phyloP scores from a whole-genome alignment of 805 yeast species.

The Metschnikowia baotianmanensis region DNA sequence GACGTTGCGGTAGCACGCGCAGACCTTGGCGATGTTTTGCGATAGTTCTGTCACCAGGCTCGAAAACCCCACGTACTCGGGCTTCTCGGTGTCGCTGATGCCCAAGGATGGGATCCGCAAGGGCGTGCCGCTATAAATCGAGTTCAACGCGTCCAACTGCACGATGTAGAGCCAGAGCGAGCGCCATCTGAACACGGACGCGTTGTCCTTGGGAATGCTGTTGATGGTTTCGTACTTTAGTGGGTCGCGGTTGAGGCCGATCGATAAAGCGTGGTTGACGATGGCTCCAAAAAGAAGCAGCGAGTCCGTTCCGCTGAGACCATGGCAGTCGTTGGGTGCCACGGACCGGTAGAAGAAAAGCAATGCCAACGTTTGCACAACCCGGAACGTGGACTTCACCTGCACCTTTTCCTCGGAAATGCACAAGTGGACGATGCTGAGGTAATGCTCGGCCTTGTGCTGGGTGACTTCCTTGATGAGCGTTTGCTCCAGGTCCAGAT shows the following conservation, averaged over 20 bases:
- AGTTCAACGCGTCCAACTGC: slow-evolving; percentile 28
- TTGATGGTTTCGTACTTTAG: slow-evolving; percentile 28
- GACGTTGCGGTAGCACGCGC: slow-evolving; percentile 30
- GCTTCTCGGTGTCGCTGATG: slow-evolving; percentile 33
- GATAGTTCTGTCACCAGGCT: slow-evolving; percentile 10
- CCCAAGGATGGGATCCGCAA: slow-evolving; percentile 28
- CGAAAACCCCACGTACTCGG: slow-evolving; percentile 18
- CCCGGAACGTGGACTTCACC: slow-evolving; percentile 32
- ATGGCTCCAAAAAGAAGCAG: slow-evolving; percentile 37
- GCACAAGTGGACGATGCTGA: slow-evolving; percentile 33
- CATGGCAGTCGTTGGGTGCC: slow-evolving; percentile 43
- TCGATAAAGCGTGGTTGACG: slow-evolving; percentile 37
- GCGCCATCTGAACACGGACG: slow-evolving; percentile 34
- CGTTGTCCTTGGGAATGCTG: slow-evolving; percentile 27
- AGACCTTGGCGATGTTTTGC: slow-evolving; percentile 19
- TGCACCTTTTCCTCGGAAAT: slow-evolving; percentile 30
- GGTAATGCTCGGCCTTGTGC: slow-evolving; percentile 27
- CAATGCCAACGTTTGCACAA: slow-evolving; percentile 35
- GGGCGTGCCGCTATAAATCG: slow-evolving; percentile 34
- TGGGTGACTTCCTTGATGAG: slow-evolving; percentile 32
- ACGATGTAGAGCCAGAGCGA: slow-evolving; percentile 34
- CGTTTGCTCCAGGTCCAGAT: slow-evolving; percentile 25
- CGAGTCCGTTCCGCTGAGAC: slow-evolving; percentile 39
- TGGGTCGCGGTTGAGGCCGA: slow-evolving; percentile 43
- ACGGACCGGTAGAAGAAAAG: slow-evolving; percentile 35